A percentile compares a stretch with the other conserved stretches of the same genome.
Conservation (phyloP, 352 stramenopile genomes). For the Globisporangium lucens region DNA sequence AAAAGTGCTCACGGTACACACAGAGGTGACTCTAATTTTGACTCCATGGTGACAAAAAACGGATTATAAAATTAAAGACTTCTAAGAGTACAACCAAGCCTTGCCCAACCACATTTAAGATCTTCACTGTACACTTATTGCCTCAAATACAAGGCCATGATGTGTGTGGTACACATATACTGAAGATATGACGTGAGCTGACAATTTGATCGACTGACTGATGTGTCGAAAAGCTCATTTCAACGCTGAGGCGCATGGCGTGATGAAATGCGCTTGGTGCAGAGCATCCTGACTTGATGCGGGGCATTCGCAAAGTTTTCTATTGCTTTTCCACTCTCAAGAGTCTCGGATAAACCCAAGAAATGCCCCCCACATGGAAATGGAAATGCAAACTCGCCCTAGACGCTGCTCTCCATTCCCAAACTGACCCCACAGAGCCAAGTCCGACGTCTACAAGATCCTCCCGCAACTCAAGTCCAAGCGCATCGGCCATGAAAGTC, state of each 20-base stretch:
- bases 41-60: too few relatives aligned
- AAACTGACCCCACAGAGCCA: neutral
- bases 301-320: neutral
- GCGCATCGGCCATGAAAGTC: conserved; percentile 19
- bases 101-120: too few relatives aligned
- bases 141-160: neutral
- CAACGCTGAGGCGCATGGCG: neutral
- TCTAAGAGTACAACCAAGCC: too few relatives aligned
- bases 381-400: neutral
- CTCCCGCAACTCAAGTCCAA: neutral
- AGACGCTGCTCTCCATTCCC: conserved; percentile 1
- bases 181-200: neutral
- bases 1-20: neutral
- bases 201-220: neutral
- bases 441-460: neutral
- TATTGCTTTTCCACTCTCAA: neutral
- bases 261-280: neutral
- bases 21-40: too few relatives aligned
- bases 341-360: neutral
- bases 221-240: neutral
- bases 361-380: too few relatives aligned
- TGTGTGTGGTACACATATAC: neutral
- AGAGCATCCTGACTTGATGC: neutral
- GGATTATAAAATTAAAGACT: too few relatives aligned
- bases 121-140: neutral